Evolutionary conservation across 2,329 filamentous ascomycete species (phyloP).

Genomic region (Alternaria brassicae): DNA sequence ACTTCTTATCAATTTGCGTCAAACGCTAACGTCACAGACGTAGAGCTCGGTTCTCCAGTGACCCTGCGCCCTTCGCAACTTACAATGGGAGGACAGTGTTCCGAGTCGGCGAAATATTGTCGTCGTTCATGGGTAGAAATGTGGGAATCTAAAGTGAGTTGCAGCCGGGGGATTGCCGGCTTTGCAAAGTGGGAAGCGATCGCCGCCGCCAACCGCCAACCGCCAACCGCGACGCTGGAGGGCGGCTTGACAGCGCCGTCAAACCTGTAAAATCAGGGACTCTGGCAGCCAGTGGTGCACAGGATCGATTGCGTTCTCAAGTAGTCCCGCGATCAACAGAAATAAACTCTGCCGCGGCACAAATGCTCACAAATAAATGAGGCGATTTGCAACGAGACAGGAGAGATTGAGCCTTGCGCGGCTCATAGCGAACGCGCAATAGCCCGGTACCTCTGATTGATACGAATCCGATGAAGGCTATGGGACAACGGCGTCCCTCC

Average conservation of each 20-base stretch:
- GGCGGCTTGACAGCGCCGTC: constrained; percentile 32
- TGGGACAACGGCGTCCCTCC: constrained; percentile 29
- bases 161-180: constrained; percentile 33
- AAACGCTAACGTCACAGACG: constrained; percentile 29
- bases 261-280: constrained; percentile 22
- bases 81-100: constrained; percentile 24
- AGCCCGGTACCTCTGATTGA: constrained; percentile 34
- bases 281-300: constrained; percentile 15
- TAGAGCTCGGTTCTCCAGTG: constrained; percentile 26
- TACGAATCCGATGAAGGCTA: constrained; percentile 21
- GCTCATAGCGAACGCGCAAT: constrained; percentile 25
- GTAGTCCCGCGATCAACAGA: constrained; percentile 18
- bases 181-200: constrained; percentile 38
- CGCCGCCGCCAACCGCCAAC: constrained; percentile 24
- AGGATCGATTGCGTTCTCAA: constrained; percentile 21
- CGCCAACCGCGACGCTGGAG: constrained; percentile 20
- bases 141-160: constrained; percentile 33
- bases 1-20: constrained; percentile 44
- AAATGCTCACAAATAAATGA: constrained; percentile 14
- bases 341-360: constrained; percentile 12
- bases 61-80: constrained; percentile 24
- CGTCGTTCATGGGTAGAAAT: constrained; percentile 23
- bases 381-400: constrained; percentile 4
- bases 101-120: constrained; percentile 34
- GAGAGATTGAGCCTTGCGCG: constrained; percentile 13